Percentiles rank a stretch among this genome's conserved stretches.
Conservation (phyloP, 805 yeast species). For the Candida xiaguanensis region DNA sequence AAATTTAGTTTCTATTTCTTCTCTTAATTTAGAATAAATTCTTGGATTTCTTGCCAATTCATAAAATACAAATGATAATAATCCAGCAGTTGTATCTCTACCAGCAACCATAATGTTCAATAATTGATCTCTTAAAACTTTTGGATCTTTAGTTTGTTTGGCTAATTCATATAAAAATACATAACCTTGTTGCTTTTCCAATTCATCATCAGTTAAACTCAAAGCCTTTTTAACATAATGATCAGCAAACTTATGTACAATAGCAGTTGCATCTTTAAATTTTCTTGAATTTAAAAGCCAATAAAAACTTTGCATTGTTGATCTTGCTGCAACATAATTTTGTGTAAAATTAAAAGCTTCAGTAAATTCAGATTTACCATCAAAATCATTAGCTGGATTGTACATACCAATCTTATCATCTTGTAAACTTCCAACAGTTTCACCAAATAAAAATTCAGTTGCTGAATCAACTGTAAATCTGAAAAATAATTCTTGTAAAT, state of each 20-base stretch:
- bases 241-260: slow-evolving; percentile 26
- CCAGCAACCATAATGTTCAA: slow-evolving; percentile 40
- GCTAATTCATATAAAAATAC: slow-evolving; percentile 36
- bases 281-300: slow-evolving; percentile 19
- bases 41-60: slow-evolving; percentile 34
- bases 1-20: slow-evolving; percentile 25
- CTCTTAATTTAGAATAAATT: slow-evolving; percentile 28
- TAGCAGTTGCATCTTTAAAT: slow-evolving; percentile 21
- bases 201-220: slow-evolving; percentile 20
- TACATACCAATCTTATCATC: slow-evolving; percentile 21
- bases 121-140: slow-evolving; percentile 33
- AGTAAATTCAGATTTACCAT: slow-evolving; percentile 32
- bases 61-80: slow-evolving; percentile 30
- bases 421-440: slow-evolving; percentile 30
- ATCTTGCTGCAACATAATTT: slow-evolving; percentile 24
- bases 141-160: slow-evolving; percentile 34
- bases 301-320: slow-evolving; percentile 22
- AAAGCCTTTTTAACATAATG: slow-evolving; percentile 30
- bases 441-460: slow-evolving; percentile 41
- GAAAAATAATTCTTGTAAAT: slow-evolving; percentile 37
- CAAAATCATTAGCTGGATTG: slow-evolving; percentile 15
- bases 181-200: slow-evolving; percentile 29
- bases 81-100: slow-evolving; percentile 42
- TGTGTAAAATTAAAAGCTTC: slow-evolving; percentile 34
- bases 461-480: slow-evolving; percentile 40